Base-by-base conservation (phyloP, 2,329 filamentous ascomycete genomes). In the Xylaria digitata region DNA sequence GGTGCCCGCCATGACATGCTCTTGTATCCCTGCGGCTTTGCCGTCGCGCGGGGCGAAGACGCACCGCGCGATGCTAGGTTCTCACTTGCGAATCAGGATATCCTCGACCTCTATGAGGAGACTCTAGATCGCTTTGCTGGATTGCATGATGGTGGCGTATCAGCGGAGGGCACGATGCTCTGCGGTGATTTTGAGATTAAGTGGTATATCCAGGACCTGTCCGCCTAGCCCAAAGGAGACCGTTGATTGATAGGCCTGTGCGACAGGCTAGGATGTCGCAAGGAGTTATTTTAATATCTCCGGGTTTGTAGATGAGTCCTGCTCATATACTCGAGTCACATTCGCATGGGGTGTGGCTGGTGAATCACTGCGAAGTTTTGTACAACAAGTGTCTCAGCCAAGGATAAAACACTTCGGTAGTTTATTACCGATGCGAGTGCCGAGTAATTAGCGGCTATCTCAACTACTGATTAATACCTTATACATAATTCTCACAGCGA, bases 81-180 rank as follows among this genome's bases (percentile, higher is more conserved):
- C 61, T n/a, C 8, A 9, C 46, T 75, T 32, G 15, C 58, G 15
- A 75, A 74, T 32, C 71, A 73, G 65, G 74, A 75, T 19, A 73
- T 75, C 21, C 56, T 75, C 1, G 70, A 71, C 26, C 40, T 72
- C 0, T 61, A 72, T 8, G 71, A 66, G 15, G 71, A 62, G 57
- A 64, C 53, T 2, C 53, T 72, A 1, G 59, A 56, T 13, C 64
- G 70, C 11, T 75, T 72, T 40, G 73, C 69, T 0, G 53, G 46
- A 1, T 6, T 40, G 15, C 73, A 75, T 34, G 59, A 57, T 5
- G 73, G 72, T 2, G 54, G 43, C 49, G 58, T 75, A n/a, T 68
- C 63, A 1, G 73, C 73, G 6, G 64, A 72, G 61, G 73, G 72
- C 1, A 74, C 71, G 3, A 74, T 74, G 72, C 17, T 52, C 1